These are phyloP conservation scores for Acanthamoeba culbertsoni DNA, from an alignment of 208 protist genomes.

Conservation along the genomic window DNA sequence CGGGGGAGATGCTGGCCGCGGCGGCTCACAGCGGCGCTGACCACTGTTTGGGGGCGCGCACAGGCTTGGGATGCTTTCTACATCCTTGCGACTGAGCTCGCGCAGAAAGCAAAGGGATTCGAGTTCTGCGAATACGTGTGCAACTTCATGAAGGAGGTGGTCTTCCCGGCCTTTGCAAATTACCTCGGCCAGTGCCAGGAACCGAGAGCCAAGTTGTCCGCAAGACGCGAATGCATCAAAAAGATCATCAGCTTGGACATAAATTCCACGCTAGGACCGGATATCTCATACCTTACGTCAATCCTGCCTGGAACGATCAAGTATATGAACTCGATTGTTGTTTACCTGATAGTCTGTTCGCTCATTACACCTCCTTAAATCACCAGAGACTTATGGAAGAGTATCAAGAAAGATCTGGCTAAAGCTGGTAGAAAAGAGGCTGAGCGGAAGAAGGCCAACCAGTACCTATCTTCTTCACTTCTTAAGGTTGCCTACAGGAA, in stretches of 20 bases:
- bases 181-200: not conserved
- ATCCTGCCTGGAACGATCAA: not conserved
- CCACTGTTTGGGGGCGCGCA: not conserved
- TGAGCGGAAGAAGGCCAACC: not conserved
- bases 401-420: not conserved
- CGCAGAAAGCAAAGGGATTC: not conserved
- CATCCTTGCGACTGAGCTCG: constrained; percentile 14
- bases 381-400: not conserved
- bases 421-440: not conserved
- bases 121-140: not conserved
- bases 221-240: constrained; percentile 1
- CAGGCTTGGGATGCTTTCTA: constrained; percentile 20
- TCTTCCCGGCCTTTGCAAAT: not conserved
- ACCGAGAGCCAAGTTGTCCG: not conserved
- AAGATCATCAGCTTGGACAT: not conserved
- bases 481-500: not conserved
- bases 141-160: constrained; percentile 17
- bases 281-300: not conserved
- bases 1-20: not conserved
- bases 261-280: not conserved
- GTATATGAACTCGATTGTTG: not conserved
- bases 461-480: not conserved
- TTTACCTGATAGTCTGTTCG: not conserved
- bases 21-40: not conserved
- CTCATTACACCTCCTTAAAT: not conserved